phyloP scores from a whole-genome alignment of 75 land plant species.

The Pinus taeda region DNA sequence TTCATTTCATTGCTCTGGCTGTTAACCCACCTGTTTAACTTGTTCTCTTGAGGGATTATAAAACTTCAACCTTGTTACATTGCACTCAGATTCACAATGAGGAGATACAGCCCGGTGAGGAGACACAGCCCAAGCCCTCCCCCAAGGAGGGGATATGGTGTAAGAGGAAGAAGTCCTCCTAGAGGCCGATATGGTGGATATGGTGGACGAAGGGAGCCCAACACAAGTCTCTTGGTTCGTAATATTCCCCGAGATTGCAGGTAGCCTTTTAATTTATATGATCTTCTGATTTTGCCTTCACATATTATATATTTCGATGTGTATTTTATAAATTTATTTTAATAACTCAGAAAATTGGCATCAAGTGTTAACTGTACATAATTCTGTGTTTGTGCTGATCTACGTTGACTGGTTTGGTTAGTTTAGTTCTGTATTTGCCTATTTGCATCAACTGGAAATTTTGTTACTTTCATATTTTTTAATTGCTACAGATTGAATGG shows the following conservation, averaged over 20 bases:
- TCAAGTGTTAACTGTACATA: no score
- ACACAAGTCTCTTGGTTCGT: conserved; percentile 10
- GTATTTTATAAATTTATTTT: no score
- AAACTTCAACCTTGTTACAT: no score
- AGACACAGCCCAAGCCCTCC: background rate
- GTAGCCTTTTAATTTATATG: conserved; percentile 24
- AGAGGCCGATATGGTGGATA: conserved; percentile 11
- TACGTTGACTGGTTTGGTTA: background rate
- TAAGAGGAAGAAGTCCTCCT: conserved; percentile 5
- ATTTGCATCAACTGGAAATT: background rate
- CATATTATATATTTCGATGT: background rate
- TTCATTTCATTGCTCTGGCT: no score
- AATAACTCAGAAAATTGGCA: no score
- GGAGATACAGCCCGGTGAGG: conserved; percentile 5
- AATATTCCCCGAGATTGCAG: conserved; percentile 76
- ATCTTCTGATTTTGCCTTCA: background rate
- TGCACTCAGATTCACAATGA: background rate
- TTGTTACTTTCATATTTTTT: background rate
- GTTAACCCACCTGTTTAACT: no score
- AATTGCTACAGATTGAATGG: no score
- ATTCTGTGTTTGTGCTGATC: no score
- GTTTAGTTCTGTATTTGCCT: background rate
- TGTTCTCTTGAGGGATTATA: no score
- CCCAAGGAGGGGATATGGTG: conserved; percentile 2
- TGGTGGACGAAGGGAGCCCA: conserved; percentile 10